Base-by-base conservation (phyloP, 2,329 filamentous ascomycete genomes). In the Cucurbitaria berberidis region DNA sequence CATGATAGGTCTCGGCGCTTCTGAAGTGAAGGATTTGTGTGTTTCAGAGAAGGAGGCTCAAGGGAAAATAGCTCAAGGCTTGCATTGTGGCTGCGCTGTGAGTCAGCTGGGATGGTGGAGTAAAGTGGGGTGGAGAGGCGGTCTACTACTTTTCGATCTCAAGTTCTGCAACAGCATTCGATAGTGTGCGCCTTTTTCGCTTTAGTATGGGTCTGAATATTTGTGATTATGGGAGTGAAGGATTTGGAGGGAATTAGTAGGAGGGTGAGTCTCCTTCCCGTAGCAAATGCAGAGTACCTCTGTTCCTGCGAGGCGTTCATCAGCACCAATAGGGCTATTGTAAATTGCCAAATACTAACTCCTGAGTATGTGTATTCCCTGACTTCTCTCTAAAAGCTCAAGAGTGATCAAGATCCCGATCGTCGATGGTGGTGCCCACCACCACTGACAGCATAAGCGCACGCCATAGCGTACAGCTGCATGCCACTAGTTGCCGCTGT, bases 41-140 rank as follows among this genome's bases (percentile, higher is more conserved):
- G 1, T 24, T 21, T 3, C 5, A 24, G 30, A 13, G 8, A 34
- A 13, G 13, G 13, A 34, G 13, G 15, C 21, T 24, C 19, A 39
- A 38, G 16, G 15, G n/a, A 38, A 39, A 39, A 22, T 22, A 22
- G 21, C 18, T 39, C 24, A 11, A 39, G 19, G 11, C 19, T 35
- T 22, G 30, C 6, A 24, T 35, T 19, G 42, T 45, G 42, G 30
- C 42, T 64, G 57, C 55, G 53, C 51, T 58, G 58, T 55, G 58
- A 52, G 50, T 54, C n/a, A 69, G 64, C 66, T 69, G 68, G 66
- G 26, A 35, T n/a, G 21, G 54, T 55, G 52, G 58, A 55, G 48
- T 34, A 6, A 24, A 22, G 57, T 59, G 59, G 57, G 42, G 57
- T 39, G 29, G 27, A 35, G 21, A 19, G 29, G 15, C 35, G 22